Percentiles rank a stretch among this genome's conserved stretches.
phyloP scores from a whole-genome alignment of 2,329 filamentous ascomycete genomes.

The Sphaerulina musiva region DNA sequence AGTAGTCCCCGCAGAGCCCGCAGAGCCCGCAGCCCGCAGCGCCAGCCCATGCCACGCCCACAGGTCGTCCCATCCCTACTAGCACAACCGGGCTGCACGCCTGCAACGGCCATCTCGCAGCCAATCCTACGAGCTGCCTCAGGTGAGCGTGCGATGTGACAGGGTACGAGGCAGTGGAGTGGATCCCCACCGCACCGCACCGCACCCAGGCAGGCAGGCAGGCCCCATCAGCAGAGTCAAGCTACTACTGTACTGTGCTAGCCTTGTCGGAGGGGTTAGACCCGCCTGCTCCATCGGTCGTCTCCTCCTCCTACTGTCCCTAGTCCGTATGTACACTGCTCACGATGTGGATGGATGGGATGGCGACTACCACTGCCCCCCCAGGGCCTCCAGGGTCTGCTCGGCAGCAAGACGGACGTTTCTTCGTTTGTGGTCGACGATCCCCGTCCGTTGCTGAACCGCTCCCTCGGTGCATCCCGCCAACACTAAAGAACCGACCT shows the following conservation, averaged over 20 bases:
- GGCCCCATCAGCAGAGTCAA: conserved; percentile 25
- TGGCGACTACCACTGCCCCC: too few relatives aligned
- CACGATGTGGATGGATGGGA: conserved; percentile 2
- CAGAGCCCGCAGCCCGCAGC: conserved; percentile 12
- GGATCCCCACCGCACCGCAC: not conserved
- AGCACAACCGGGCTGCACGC: conserved; percentile 18
- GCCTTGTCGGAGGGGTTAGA: conserved; percentile 28
- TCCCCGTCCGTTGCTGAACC: conserved; percentile 18
- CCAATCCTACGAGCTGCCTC: conserved; percentile 24
- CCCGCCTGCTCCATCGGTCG: conserved; percentile 9
- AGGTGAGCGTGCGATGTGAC: conserved; percentile 24
- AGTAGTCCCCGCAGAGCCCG: conserved; percentile 27
- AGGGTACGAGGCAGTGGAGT: conserved; percentile 17
- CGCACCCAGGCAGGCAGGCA: not conserved
- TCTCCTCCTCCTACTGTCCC: too few relatives aligned
- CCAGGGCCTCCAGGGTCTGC: conserved; percentile 12
- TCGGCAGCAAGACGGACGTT: conserved; percentile 23
- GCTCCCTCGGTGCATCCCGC: conserved; percentile 20
- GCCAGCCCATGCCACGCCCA: conserved; percentile 19
- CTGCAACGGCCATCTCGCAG: conserved; percentile 28
- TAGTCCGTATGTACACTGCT: conserved; percentile 17
- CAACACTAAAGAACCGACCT: conserved; percentile 16
- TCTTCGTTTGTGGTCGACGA: conserved; percentile 22
- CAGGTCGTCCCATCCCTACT: conserved; percentile 23
- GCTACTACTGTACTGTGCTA: conserved; percentile 24